A percentile compares a stretch with the other conserved stretches of the same genome.
Conservation (phyloP, 108 stramenopile species). For the Aurantiochytrium sp. region DNA sequence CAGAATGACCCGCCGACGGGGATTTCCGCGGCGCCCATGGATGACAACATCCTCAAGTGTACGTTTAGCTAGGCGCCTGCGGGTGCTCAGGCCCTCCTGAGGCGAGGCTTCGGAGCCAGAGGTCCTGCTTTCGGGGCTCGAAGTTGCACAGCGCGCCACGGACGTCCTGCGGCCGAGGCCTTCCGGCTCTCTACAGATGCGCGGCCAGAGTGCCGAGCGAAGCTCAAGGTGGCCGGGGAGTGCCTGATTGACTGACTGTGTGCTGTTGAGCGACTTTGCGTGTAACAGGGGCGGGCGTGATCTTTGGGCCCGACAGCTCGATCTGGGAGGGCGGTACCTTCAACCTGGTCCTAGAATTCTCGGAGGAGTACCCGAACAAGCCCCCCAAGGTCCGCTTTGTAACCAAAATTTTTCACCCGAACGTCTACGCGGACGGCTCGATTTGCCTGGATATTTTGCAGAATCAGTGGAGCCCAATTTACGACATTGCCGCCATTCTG, state of each 20-base stretch:
- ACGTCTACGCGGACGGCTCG: slow-evolving; percentile 95
- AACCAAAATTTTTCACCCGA: slow-evolving; percentile 98
- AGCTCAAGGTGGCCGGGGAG: no score
- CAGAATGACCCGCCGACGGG: slow-evolving; percentile 97
- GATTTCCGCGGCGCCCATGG: slow-evolving; percentile 95
- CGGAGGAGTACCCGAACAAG: slow-evolving; percentile 99
- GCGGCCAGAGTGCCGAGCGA: no score
- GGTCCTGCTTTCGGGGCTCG: no score
- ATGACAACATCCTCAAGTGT: slow-evolving; percentile 94
- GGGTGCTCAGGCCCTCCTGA: no score
- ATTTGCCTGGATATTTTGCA: slow-evolving; percentile 93
- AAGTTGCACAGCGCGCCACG: no score
- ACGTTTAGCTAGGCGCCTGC: background rate
- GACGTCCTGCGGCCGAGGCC: no score
- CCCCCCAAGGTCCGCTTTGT: slow-evolving; percentile 92
- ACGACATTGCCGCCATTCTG: slow-evolving; percentile 96
- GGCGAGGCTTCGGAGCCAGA: no score
- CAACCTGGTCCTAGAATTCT: slow-evolving; percentile 89
- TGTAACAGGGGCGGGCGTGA: slow-evolving; percentile 79
- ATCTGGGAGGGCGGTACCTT: slow-evolving; percentile 98
- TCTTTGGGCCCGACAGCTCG: slow-evolving; percentile 98
- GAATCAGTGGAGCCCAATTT: slow-evolving; percentile 99
- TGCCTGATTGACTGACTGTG: background rate
- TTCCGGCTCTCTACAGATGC: no score
- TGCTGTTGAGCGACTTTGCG: slow-evolving; percentile 28